A percentile compares a stretch with the other conserved stretches of the same genome.
phyloP scores from a whole-genome alignment of 768 basidiomycete species.

The Hebeloma cylindrosporum region DNA sequence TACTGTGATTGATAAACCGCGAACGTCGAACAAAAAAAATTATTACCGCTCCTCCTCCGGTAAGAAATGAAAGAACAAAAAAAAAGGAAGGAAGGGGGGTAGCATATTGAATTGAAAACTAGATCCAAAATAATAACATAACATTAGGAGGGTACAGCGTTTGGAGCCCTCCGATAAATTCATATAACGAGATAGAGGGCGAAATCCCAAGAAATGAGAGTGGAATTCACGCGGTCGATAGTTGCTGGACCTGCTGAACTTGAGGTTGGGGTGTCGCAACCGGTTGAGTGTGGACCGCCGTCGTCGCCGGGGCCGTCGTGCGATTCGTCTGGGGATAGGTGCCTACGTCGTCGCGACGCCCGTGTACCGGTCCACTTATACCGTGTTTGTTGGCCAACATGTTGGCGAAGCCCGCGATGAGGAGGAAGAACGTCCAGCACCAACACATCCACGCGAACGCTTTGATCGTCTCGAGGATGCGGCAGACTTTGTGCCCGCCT shows the following conservation, averaged over 20 bases:
- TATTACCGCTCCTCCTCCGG: too few species aligned
- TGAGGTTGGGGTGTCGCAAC: conserved; percentile 3
- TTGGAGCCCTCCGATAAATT: too few species aligned
- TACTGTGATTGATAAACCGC: too few species aligned
- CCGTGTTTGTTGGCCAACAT: conserved; percentile 17
- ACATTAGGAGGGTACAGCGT: too few species aligned
- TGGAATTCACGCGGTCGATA: neutral
- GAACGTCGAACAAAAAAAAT: too few species aligned
- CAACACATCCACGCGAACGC: conserved; percentile 71
- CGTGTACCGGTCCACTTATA: conserved; percentile 20
- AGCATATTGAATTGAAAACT: too few species aligned
- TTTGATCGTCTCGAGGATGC: conserved; percentile 60
- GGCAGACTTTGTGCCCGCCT: conserved; percentile 46
- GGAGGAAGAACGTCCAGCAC: conserved; percentile 47
- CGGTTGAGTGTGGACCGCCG: conserved; percentile 7
- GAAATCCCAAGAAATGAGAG: too few species aligned
- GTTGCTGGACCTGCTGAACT: neutral
- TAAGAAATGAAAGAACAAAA: too few species aligned
- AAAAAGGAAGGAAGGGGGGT: too few species aligned
- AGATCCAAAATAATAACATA: too few species aligned
- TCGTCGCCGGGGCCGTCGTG: conserved; percentile 4
- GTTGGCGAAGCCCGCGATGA: conserved; percentile 38
- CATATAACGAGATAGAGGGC: too few species aligned
- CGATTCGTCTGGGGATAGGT: conserved; percentile 22
- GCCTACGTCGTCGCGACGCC: conserved; percentile 9